Conservation (phyloP, 139 green algal species). For the Trebouxia sp. region DNA sequence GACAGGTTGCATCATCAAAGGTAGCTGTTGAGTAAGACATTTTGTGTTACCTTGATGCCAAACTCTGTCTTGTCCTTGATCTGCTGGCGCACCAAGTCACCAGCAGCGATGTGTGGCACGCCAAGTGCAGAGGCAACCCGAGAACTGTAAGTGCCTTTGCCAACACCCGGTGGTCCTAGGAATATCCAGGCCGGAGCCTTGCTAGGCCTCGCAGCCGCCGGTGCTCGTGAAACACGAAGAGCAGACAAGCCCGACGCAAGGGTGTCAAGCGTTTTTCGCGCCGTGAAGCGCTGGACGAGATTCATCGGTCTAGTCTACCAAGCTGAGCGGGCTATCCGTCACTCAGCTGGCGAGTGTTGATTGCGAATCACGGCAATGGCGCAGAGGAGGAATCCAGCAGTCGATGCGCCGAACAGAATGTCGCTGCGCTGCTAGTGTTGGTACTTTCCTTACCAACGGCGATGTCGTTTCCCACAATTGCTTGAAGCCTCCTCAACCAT, state of each 20-base stretch:
- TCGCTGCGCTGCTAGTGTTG: too few species aligned
- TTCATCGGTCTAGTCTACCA: too few species aligned
- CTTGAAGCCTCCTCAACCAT: too few species aligned
- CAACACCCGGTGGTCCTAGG: conserved; percentile 76
- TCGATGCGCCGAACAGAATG: too few species aligned
- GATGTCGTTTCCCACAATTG: too few species aligned
- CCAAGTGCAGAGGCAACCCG: conserved; percentile 75
- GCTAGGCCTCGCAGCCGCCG: background rate
- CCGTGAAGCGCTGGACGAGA: background rate
- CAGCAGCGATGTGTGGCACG: conserved; percentile 90
- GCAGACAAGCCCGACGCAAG: background rate
- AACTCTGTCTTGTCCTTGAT: conserved; percentile 72
- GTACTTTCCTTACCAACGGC: too few species aligned
- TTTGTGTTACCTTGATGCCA: conserved; percentile 62
- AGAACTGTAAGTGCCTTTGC: conserved; percentile 95
- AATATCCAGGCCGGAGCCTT: conserved; percentile 42
- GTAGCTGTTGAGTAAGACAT: background rate
- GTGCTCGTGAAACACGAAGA: background rate
- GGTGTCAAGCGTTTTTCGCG: background rate
- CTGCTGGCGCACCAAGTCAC: conserved; percentile 91
- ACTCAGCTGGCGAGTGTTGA: too few species aligned
- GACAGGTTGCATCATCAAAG: background rate
- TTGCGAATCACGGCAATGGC: too few species aligned
- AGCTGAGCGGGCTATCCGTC: too few species aligned
- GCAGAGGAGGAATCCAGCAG: too few species aligned